These are phyloP conservation scores for Sphaerulina populicola DNA, from an alignment of 2,329 filamentous ascomycete genomes.

Conservation along the genomic window DNA sequence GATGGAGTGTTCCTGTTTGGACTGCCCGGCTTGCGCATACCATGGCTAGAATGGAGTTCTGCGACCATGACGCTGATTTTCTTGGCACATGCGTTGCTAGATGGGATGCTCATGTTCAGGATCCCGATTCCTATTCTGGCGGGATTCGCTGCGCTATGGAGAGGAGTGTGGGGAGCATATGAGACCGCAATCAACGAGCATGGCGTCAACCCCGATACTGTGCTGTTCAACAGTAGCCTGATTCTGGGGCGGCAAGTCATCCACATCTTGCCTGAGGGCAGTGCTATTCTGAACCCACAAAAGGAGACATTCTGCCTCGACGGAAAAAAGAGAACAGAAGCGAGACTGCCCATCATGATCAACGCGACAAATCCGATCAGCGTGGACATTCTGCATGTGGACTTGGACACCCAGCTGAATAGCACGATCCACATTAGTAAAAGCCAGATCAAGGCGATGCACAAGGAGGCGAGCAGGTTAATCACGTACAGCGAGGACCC, in stretches of 20 bases:
- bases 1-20: constrained; percentile 83
- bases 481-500: constrained; percentile 40
- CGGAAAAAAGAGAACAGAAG: constrained; percentile 47
- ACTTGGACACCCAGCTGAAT: constrained; percentile 70
- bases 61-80: constrained; percentile 64
- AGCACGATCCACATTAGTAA: constrained; percentile 69
- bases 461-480: constrained; percentile 59
- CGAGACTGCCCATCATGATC: constrained; percentile 74
- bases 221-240: constrained; percentile 84
- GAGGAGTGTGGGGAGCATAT: constrained; percentile 73
- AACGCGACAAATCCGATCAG: constrained; percentile 85
- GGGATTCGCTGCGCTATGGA: constrained; percentile 64
- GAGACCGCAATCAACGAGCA: constrained; percentile 91
- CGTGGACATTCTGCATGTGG: constrained; percentile 80
- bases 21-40: constrained; percentile 79
- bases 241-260: constrained; percentile 96
- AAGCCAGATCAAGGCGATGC: constrained; percentile 66
- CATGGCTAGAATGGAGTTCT: constrained; percentile 89
- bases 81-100: constrained; percentile 59
- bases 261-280: constrained; percentile 90
- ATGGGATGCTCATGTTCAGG: constrained; percentile 88
- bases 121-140: constrained; percentile 68
- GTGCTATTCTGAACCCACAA: constrained; percentile 78
- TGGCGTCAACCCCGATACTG: constrained; percentile 76
- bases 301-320: constrained; percentile 74